A percentile compares a stretch with the other conserved stretches of the same genome.
phyloP scores from a whole-genome alignment of 108 stramenopile genomes.

The Cylindrotheca closterium region DNA sequence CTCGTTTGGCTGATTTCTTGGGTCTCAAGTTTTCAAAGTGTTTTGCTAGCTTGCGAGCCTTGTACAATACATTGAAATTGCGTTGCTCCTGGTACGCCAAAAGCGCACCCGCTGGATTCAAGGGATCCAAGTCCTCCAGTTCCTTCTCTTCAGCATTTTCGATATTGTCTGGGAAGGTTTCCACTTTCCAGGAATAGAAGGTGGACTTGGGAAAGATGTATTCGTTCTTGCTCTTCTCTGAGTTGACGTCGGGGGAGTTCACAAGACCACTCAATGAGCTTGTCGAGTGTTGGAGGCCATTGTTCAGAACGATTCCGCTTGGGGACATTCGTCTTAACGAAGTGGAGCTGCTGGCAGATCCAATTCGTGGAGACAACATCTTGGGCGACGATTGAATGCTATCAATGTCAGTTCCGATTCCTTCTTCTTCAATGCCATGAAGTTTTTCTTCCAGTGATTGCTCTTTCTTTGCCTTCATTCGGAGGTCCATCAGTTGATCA shows the following conservation, averaged over 20 bases:
- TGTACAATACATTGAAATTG: conserved; percentile 50
- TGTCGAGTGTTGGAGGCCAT: no score
- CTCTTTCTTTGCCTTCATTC: conserved; percentile 9
- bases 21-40: conserved; percentile 59
- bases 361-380: no score
- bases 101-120: conserved; percentile 75
- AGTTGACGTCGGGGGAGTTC: not conserved
- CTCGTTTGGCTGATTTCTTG: conserved; percentile 18
- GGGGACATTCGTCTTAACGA: no score
- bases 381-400: no score
- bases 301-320: no score
- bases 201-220: conserved; percentile 53
- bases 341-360: no score
- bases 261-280: no score
- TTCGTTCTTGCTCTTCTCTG: not conserved
- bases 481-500: conserved; percentile 50
- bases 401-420: not conserved
- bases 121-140: conserved; percentile 52
- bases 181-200: conserved; percentile 75
- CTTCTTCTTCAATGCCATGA: conserved; percentile 47
- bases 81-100: conserved; percentile 62
- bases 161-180: conserved; percentile 44
- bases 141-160: conserved; percentile 17
- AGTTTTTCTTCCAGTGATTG: no score
- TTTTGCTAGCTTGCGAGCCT: conserved; percentile 46